Percentiles rank a stretch among this genome's conserved stretches.
Evolutionary conservation across 352 stramenopile species (phyloP).

Genomic region (Pythium apleroticum): DNA sequence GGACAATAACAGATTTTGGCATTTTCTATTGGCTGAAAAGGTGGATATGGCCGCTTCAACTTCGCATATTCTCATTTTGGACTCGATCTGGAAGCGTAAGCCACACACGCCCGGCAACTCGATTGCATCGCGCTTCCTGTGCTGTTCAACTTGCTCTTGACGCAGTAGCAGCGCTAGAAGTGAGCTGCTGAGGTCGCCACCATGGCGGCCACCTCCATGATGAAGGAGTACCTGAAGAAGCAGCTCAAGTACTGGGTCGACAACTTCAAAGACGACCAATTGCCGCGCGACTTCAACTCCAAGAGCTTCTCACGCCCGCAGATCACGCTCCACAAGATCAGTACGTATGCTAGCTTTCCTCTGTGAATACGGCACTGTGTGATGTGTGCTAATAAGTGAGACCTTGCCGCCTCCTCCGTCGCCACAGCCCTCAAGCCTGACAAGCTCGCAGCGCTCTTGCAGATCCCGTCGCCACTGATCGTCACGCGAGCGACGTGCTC

Average conservation of each 20-base stretch:
- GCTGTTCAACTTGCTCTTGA: background rate
- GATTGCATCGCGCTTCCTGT: background rate
- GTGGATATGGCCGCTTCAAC: background rate
- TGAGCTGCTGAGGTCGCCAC: background rate
- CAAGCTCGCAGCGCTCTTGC: conserved; percentile 47
- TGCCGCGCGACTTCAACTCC: conserved; percentile 54
- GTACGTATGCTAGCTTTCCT: conserved; percentile 25
- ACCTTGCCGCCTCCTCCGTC: background rate
- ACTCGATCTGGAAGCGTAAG: background rate
- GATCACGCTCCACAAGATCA: conserved; percentile 48
- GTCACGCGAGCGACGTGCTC: conserved; percentile 52
- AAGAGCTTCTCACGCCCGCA: conserved; percentile 50
- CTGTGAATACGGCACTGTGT: background rate
- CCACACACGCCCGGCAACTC: background rate
- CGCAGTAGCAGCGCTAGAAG: background rate
- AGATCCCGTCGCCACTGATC: conserved; percentile 46
- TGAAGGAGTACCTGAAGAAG: conserved; percentile 73
- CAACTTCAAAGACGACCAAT: conserved; percentile 54
- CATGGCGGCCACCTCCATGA: conserved; percentile 40
- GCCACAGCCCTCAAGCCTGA: conserved; percentile 60
- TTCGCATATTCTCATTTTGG: background rate
- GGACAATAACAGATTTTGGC: background rate
- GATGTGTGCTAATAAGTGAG: background rate
- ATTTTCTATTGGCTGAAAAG: background rate
- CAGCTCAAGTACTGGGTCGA: conserved; percentile 71